Evolutionary conservation across 768 basidiomycete species (phyloP), one percentile per base, ranked within the genome.

Genomic region (Tricholoma furcatifolium): DNA sequence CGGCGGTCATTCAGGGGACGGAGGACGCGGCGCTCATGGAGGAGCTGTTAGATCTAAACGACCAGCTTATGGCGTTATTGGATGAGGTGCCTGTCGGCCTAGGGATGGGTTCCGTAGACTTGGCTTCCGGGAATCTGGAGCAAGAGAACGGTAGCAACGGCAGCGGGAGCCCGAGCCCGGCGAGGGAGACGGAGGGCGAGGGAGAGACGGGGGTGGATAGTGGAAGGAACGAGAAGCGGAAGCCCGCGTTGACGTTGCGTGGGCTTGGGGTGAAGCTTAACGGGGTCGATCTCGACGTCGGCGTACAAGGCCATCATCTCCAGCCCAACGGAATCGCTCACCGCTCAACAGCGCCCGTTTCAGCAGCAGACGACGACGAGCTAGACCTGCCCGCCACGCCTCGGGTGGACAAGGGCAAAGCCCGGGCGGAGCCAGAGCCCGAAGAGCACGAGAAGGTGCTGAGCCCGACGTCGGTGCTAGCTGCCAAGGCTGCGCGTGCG

Each of bases 401-500:
- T 0, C 77, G 77, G 43, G 63, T 86, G 14, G 88, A 92, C 67
- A 93, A 92, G 65, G 91, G 90, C 50, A 92, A 92, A 68, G 83
- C 77, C 18, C 79, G 79, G 46, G 88, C 88, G 23, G 76, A 83
- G 60, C 81, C 86, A 1, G 81, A 85, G 62, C 80, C 87, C 1
- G 80, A 86, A 68, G 76, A 82, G 43, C 80, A 71, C 2, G 87
- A 89, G 70, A 84, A 82, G 67, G 81, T 90, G 60, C 70, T 91
- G 67, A 82, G 84, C 65, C 89, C 91, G 17, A 83, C 72, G 70
- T 84, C 75, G 47, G 61, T 73, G 58, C 71, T 75, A 30, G 61
- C 60, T 32, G 74, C 74, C 9, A 60, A 58, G 18, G 78, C 80
- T 23, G 60, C 57, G 27, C 27, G 27, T 21, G 73, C 73, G 11